A percentile compares a stretch with the other conserved stretches of the same genome.
phyloP scores from a whole-genome alignment of 2,329 filamentous ascomycete genomes.

The Fusarium humuli region DNA sequence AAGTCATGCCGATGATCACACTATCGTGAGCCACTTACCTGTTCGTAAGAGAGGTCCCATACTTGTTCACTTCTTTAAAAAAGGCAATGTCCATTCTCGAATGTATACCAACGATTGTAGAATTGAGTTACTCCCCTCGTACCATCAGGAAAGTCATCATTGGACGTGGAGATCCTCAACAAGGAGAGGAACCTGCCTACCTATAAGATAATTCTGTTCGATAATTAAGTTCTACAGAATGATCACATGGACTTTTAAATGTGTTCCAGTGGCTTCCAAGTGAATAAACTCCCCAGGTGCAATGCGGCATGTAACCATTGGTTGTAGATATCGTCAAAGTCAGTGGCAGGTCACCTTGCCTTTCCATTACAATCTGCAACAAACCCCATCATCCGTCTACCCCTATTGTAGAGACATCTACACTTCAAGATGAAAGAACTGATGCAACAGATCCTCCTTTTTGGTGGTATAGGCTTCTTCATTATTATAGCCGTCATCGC shows the following conservation, averaged over 20 bases:
- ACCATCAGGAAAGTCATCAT: not conserved
- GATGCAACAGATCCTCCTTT: not conserved
- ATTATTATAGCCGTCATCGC: not conserved
- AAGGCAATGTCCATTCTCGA: not conserved
- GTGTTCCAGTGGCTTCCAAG: not conserved
- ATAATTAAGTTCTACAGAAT: not conserved
- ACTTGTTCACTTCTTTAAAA: not conserved
- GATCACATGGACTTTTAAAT: not conserved
- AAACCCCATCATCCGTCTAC: not conserved
- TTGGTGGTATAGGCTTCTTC: not conserved
- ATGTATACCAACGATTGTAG: not conserved
- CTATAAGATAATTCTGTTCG: not conserved
- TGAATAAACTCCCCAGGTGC: not conserved
- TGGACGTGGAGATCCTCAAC: not conserved
- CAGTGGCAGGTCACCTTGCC: accelerated
- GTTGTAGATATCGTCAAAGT: too few relatives aligned
- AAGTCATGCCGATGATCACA: not conserved
- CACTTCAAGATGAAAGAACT: not conserved
- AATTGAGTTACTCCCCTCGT: not conserved
- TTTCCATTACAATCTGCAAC: not conserved
- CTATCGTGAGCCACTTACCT: not conserved
- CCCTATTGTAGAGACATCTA: not conserved
- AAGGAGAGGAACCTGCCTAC: not conserved
- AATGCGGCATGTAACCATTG: not conserved
- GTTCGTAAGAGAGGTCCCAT: not conserved